Percentiles rank a stretch among this genome's conserved stretches.
Evolutionary conservation across 2,329 filamentous ascomycete species (phyloP).

Genomic region (Diaporthe vaccinii): DNA sequence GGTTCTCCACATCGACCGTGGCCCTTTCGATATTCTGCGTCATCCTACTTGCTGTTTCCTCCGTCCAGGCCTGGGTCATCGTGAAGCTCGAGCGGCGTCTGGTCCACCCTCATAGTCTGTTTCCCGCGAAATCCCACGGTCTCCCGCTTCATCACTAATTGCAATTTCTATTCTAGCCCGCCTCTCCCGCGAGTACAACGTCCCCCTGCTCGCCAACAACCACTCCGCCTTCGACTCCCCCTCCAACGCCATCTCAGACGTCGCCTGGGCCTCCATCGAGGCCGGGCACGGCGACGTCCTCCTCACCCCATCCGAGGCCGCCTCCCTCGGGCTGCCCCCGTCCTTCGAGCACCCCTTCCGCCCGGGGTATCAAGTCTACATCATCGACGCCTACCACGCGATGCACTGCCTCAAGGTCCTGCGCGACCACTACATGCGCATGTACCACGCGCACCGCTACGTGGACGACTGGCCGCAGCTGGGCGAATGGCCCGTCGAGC

Average conservation of each 20-base stretch:
- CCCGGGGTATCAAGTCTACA: conserved; percentile 48
- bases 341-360: conserved; percentile 46
- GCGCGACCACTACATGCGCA: conserved; percentile 23
- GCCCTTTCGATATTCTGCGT: neutral
- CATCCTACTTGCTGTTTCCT: neutral
- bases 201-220: neutral
- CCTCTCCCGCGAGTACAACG: neutral
- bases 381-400: conserved; percentile 49
- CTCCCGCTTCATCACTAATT: no score
- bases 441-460: neutral
- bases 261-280: conserved; percentile 42
- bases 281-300: conserved; percentile 44
- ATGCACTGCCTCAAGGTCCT: conserved; percentile 49
- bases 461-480: conserved; percentile 39
- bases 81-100: neutral
- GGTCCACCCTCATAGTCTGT: neutral
- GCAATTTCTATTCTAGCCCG: neutral
- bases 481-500: neutral
- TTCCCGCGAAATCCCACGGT: no score
- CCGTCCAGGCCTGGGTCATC: neutral
- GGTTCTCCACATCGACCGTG: neutral
- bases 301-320: conserved; percentile 42
- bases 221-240: neutral
- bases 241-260: neutral
- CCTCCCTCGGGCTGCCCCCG: conserved; percentile 41